These are phyloP conservation scores for Marsdenia floribunda DNA, from an alignment of 257 asterid genomes.

Conservation along the genomic window DNA sequence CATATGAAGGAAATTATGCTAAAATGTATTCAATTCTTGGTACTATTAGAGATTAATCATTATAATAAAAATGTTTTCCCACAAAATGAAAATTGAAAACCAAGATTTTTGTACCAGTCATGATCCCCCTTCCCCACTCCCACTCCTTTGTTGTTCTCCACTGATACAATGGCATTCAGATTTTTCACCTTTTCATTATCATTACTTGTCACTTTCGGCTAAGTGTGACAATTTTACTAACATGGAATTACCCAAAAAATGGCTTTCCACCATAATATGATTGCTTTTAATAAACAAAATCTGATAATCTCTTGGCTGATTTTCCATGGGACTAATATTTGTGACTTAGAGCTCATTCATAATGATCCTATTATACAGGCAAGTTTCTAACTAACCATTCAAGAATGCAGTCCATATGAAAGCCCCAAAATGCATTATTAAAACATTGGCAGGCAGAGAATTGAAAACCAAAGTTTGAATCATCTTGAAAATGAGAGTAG, in stretches of 20 bases:
- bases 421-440: not conserved
- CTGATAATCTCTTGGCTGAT: not conserved
- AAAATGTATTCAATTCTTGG: too few relatives aligned
- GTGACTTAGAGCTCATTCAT: constrained; percentile 4
- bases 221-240: too few relatives aligned
- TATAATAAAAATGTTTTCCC: too few relatives aligned
- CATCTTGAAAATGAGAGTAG: constrained; percentile 38
- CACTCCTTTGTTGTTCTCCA: too few relatives aligned
- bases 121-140: too few relatives aligned
- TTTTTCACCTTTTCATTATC: too few relatives aligned
- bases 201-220: too few relatives aligned
- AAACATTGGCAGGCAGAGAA: not conserved
- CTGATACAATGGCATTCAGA: too few relatives aligned
- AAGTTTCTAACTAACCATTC: constrained; percentile 22
- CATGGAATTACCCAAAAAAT: too few relatives aligned
- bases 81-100: not conserved
- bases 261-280: too few relatives aligned
- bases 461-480: not conserved
- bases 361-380: constrained; percentile 23
- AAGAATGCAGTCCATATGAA: constrained; percentile 30
- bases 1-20: not conserved
- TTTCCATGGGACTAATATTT: constrained; percentile 1
- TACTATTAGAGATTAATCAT: not conserved
- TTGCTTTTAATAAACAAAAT: too few relatives aligned
- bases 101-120: too few relatives aligned